Conservation (phyloP, 768 basidiomycete species). For the Pulveroboletus ravenelii region DNA sequence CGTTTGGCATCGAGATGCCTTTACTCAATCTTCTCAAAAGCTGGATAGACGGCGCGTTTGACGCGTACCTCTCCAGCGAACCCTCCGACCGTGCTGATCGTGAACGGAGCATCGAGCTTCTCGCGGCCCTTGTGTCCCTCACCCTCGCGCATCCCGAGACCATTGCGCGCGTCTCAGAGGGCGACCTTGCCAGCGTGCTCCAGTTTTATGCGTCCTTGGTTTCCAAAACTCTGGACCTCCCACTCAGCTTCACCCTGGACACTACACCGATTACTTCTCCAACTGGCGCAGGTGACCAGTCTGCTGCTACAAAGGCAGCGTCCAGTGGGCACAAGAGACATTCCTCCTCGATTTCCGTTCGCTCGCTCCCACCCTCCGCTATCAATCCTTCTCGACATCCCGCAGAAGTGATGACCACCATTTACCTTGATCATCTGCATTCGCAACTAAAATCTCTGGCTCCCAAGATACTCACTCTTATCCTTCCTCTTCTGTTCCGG, state of each 20-base stretch:
- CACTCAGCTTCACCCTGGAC: constrained; percentile 12
- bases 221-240: constrained; percentile 45
- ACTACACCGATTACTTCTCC: constrained; percentile 26
- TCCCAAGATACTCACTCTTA: constrained; percentile 45
- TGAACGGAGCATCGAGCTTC: constrained; percentile 58
- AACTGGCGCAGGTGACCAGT: constrained; percentile 28
- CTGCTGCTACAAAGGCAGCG: constrained; percentile 16
- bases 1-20: constrained; percentile 58
- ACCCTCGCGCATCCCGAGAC: constrained; percentile 49
- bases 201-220: constrained; percentile 58
- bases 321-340: constrained; percentile 50
- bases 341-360: constrained; percentile 55
- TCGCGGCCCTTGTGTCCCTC: constrained; percentile 53
- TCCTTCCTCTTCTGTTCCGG: constrained; percentile 73
- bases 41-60: constrained; percentile 68
- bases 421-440: constrained; percentile 63
- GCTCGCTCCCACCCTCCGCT: constrained; percentile 36
- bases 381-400: constrained; percentile 40
- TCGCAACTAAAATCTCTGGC: constrained; percentile 57
- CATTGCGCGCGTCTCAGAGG: constrained; percentile 56
- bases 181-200: constrained; percentile 51
- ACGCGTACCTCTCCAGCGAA: constrained; percentile 37
- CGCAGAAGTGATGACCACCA: constrained; percentile 55
- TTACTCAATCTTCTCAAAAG: constrained; percentile 52
- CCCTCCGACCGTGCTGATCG: constrained; percentile 48